phyloP scores from a whole-genome alignment of 352 stramenopile genomes.

The Discostella stelligera region DNA sequence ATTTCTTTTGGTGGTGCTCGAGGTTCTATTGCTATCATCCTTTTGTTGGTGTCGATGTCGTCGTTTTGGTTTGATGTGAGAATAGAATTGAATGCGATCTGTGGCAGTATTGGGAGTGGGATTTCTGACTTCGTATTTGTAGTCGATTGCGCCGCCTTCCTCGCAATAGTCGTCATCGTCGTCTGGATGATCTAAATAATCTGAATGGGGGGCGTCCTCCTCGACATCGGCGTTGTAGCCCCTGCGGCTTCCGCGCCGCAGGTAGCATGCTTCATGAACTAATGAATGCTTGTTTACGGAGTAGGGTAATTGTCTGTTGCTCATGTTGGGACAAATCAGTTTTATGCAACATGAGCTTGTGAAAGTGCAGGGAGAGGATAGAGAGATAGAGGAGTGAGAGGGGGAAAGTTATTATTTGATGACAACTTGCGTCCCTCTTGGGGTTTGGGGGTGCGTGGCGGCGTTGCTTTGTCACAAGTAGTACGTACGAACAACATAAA shows the following conservation, averaged over 20 bases:
- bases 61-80: conserved; percentile 5
- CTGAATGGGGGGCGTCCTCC: background rate
- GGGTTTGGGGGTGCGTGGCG: no score
- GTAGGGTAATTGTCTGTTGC: background rate
- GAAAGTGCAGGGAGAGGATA: no score
- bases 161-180: background rate
- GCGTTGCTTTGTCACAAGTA: no score
- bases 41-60: background rate
- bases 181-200: background rate
- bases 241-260: conserved; percentile 4
- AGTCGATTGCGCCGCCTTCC: background rate
- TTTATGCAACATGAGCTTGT: no score
- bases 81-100: conserved; percentile 1
- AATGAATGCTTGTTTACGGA: background rate
- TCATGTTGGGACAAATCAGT: no score
- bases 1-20: background rate
- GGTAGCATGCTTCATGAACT: background rate
- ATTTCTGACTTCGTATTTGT: background rate
- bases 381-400: no score
- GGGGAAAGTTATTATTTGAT: no score
- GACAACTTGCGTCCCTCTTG: no score
- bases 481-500: no score
- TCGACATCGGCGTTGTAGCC: conserved; percentile 16
- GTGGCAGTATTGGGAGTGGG: background rate
- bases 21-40: background rate